Evolutionary conservation across 2,329 filamentous ascomycete species (phyloP), one percentile per base, ranked within the genome.

Genomic region (Akanthomyces uredinophilus): DNA sequence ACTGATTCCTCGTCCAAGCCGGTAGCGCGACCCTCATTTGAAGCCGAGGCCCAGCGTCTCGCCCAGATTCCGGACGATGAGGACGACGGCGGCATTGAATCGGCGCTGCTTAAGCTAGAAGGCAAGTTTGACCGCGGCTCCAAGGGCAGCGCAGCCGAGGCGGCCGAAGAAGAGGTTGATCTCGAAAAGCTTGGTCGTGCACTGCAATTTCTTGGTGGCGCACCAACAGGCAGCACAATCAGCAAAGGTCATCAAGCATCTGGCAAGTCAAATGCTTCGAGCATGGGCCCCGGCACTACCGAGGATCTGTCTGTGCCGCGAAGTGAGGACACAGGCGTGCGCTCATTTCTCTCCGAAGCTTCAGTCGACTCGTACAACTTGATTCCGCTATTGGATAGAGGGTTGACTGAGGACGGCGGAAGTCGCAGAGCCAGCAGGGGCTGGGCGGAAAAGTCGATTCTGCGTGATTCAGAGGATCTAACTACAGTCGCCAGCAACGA

Each of bases 41-140:
- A 98, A 73, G 88, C 84, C 3, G 92, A 96, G 69, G 91, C 96
- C 1, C 87, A 93, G 63, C 91, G 91, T 68, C 84, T 99, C 60
- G 91, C 93, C 2, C 87, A 90, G 61, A 91, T 98, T 29, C 92
- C 94, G 0, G 93, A 97, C 70, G 91, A 96, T 43, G 72, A 78
- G 18, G 83, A 87, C 64, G 91, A 96, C 70, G 92, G 92, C 7
- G 94, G 94, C 14, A 87, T 98, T 29, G 95, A 98, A 71, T 92
- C 93, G n/a, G 91, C 95, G 0, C 74, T 99, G 56, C 77, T 93
- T 68, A 99, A 98, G 70, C 81, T 99, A 0, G 95, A 99, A 77
- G 95, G 95, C 11, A 94, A 86, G 67, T 95, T 88, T 68, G 83
- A 88, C 70, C 87, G 82, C 67, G 84, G 74, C 67, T 65, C 72